Evolutionary conservation across 2,329 filamentous ascomycete species (phyloP).

Genomic region (Aspergillus melleus): DNA sequence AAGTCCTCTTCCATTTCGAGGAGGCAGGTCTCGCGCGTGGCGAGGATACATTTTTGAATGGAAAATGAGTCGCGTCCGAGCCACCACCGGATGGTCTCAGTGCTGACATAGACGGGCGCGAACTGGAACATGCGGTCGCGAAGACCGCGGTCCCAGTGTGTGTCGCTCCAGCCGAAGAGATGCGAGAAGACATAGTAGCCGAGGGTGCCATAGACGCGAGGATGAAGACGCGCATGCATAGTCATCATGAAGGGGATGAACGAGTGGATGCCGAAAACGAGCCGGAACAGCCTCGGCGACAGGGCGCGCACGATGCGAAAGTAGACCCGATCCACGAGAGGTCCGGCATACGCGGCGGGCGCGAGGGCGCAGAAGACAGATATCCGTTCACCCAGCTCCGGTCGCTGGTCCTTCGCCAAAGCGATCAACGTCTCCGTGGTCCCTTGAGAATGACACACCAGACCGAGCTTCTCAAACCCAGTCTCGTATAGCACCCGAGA

Average conservation of each 20-base stretch:
- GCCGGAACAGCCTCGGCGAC: conserved; percentile 70
- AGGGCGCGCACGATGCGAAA: conserved; percentile 90
- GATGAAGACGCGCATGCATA: conserved; percentile 68
- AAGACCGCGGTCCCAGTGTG: conserved; percentile 77
- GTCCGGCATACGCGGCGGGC: conserved; percentile 85
- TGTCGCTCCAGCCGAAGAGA: conserved; percentile 84
- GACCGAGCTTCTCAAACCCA: conserved; percentile 75
- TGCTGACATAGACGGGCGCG: conserved; percentile 83
- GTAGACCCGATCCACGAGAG: conserved; percentile 80
- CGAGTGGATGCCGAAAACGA: conserved; percentile 86
- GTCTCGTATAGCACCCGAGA: conserved; percentile 80
- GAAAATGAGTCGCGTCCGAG: conserved; percentile 83
- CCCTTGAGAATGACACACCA: conserved; percentile 87
- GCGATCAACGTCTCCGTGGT: conserved; percentile 87
- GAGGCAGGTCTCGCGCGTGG: conserved; percentile 71
- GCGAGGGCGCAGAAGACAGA: conserved; percentile 90
- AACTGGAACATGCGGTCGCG: conserved; percentile 87
- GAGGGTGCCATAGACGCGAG: conserved; percentile 71
- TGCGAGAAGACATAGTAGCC: conserved; percentile 89
- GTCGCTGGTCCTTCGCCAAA: conserved; percentile 83
- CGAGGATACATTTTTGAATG: conserved; percentile 80
- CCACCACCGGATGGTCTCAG: conserved; percentile 96
- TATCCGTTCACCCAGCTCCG: conserved; percentile 77
- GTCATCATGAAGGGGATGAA: conserved; percentile 94
- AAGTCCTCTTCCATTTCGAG: conserved; percentile 53